Evolutionary conservation across 495 filamentous ascomycete genomes (phyloP).

Genomic region (Annulohypoxylon moriforme): DNA sequence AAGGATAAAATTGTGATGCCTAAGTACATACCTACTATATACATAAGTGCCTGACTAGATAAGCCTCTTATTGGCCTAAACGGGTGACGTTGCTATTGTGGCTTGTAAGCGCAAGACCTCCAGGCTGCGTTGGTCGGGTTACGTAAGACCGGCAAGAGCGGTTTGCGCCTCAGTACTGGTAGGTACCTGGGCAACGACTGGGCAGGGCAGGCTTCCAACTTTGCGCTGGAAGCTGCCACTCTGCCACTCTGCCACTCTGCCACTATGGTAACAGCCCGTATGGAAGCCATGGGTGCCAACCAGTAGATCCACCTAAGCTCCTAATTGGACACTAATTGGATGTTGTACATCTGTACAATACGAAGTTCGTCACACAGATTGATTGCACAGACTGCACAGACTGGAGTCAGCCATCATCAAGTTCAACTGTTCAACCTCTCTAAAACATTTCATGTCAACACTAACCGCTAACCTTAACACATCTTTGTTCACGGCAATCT

Average conservation of each 20-base stretch:
- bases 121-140: neutral
- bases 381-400: constrained; percentile 20
- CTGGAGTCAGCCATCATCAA: constrained; percentile 33
- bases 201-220: constrained; percentile 1
- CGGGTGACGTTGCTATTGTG: constrained; percentile 34
- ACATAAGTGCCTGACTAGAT: neutral
- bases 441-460: constrained; percentile 33
- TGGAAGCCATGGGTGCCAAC: neutral
- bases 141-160: constrained; percentile 12
- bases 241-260: no score
- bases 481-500: constrained; percentile 13
- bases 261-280: no score
- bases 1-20: neutral
- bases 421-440: constrained; percentile 39
- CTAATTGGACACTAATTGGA: constrained; percentile 21
- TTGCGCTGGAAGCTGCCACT: constrained; percentile 3
- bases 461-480: neutral
- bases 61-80: constrained; percentile 19
- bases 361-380: constrained; percentile 21
- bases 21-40: neutral
- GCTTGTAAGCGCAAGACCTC: constrained; percentile 15
- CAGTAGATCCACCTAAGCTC: constrained; percentile 27
- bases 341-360: constrained; percentile 44
- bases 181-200: constrained; percentile 1
- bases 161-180: constrained; percentile 25